These are phyloP conservation scores for Mycena venus DNA, from an alignment of 768 basidiomycete genomes.

Conservation along the genomic window DNA sequence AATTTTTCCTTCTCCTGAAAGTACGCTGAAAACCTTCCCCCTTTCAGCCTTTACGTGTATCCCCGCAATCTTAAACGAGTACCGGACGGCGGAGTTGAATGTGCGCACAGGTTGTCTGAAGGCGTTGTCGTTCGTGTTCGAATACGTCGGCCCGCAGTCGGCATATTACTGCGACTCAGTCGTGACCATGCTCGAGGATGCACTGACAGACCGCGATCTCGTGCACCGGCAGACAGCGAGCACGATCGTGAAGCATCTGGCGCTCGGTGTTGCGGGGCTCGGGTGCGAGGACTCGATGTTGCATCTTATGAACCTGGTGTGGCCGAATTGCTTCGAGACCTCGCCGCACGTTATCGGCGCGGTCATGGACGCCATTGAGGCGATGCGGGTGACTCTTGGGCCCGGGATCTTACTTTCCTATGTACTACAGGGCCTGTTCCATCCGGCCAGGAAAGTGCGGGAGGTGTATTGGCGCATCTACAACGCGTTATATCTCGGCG, in stretches of 20 bases:
- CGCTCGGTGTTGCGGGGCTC: conserved; percentile 95
- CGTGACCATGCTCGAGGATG: conserved; percentile 98
- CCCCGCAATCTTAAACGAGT: conserved; percentile 98
- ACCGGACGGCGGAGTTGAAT: conserved; percentile 97
- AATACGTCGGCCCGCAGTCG: conserved; percentile 97
- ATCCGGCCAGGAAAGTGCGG: conserved; percentile 96
- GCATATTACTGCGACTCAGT: conserved; percentile 98
- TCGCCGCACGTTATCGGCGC: conserved; percentile 98
- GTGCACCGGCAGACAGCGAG: conserved; percentile 98
- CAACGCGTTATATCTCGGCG: conserved; percentile 94
- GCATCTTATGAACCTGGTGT: conserved; percentile 97
- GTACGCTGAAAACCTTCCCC: conserved; percentile 27
- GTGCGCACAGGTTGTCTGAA: conserved; percentile 99
- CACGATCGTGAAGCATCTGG: conserved; percentile 98
- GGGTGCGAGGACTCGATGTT: conserved; percentile 99
- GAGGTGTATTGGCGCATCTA: conserved; percentile 99
- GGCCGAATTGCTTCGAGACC: conserved; percentile 99
- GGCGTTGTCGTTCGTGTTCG: conserved; percentile 98
- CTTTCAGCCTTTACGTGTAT: conserved; percentile 93
- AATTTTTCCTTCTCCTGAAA: background rate
- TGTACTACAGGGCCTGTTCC: conserved; percentile 95
- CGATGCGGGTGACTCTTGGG: conserved; percentile 96
- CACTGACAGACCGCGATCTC: conserved; percentile 96
- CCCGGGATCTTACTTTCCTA: conserved; percentile 94
- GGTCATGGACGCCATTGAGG: conserved; percentile 98